Conservation (phyloP, 352 stramenopile species). For the Pythium rishiriense region DNA sequence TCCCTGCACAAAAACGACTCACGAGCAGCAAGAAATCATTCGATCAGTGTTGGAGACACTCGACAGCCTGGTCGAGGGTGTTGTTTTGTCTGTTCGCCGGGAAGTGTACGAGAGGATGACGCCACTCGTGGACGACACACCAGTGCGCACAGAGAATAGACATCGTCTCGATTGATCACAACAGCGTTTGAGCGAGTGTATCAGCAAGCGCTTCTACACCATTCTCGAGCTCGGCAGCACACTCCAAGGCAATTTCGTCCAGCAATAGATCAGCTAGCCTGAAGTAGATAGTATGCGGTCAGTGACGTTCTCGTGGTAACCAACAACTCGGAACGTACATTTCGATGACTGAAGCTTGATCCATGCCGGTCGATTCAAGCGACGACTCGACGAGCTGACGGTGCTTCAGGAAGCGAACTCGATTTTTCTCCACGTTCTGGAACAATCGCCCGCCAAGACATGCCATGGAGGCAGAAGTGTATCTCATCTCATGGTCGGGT, state of each 20-base stretch:
- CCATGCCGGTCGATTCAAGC: constrained; percentile 52
- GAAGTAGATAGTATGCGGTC: not conserved
- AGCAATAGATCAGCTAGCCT: constrained; percentile 50
- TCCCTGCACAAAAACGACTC: not conserved
- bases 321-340: constrained; percentile 36
- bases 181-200: constrained; percentile 35
- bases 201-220: constrained; percentile 43
- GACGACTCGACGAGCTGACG: constrained; percentile 57
- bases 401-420: constrained; percentile 52
- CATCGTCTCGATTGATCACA: constrained; percentile 23
- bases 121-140: not conserved
- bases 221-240: constrained; percentile 36
- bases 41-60: constrained; percentile 14
- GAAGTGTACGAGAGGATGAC: constrained; percentile 11
- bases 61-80: constrained; percentile 15
- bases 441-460: constrained; percentile 8
- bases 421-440: constrained; percentile 47
- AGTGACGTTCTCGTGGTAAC: not conserved
- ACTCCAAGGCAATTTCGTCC: constrained; percentile 43
- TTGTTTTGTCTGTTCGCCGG: constrained; percentile 6
- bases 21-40: constrained; percentile 8
- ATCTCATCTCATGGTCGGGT: not conserved
- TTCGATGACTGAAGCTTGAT: constrained; percentile 60
- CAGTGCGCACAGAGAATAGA: constrained; percentile 24
- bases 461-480: constrained; percentile 5